Percentiles rank a stretch among this genome's conserved stretches.
Evolutionary conservation across 2,329 filamentous ascomycete species (phyloP).

Genomic region (Fusarium xylarioides): DNA sequence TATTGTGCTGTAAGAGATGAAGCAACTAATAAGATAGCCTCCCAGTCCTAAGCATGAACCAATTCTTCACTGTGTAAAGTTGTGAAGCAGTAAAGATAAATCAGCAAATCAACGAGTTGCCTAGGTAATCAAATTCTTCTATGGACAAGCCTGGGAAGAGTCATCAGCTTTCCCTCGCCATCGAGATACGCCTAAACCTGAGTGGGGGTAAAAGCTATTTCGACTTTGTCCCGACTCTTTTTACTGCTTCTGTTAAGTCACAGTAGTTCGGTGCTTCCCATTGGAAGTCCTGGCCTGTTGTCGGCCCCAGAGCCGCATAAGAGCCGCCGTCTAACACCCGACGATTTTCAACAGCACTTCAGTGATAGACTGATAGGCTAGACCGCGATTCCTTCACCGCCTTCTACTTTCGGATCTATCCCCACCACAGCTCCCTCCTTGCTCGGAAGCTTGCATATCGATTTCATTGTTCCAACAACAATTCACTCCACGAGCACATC

Average conservation of each 20-base stretch:
- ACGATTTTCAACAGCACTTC: not conserved
- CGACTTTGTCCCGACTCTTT: conserved; percentile 22
- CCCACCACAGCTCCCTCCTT: conserved; percentile 30
- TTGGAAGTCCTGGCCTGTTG: conserved; percentile 6
- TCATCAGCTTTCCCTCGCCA: conserved; percentile 13
- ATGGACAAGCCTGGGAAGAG: conserved; percentile 4
- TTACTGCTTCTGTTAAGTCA: conserved; percentile 19
- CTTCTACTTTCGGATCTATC: conserved; percentile 24
- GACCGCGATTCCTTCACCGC: conserved; percentile 24
- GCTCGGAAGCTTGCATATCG: conserved; percentile 21
- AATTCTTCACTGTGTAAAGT: not conserved
- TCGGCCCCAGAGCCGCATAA: conserved; percentile 14
- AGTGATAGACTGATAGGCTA: conserved; percentile 8
- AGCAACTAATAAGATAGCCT: not conserved
- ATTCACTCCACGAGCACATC: not conserved
- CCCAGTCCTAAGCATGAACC: not conserved
- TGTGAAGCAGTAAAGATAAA: not conserved
- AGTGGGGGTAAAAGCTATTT: conserved; percentile 39
- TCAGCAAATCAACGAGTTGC: not conserved
- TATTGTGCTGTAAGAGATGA: conserved; percentile 13
- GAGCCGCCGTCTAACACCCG: not conserved
- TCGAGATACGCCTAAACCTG: conserved; percentile 22
- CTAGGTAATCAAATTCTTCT: conserved; percentile 1
- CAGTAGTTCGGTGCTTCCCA: not conserved
- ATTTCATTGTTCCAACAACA: conserved; percentile 11